Conservation (phyloP, 2,329 filamentous ascomycete species). For the Colletotrichum sp. region DNA sequence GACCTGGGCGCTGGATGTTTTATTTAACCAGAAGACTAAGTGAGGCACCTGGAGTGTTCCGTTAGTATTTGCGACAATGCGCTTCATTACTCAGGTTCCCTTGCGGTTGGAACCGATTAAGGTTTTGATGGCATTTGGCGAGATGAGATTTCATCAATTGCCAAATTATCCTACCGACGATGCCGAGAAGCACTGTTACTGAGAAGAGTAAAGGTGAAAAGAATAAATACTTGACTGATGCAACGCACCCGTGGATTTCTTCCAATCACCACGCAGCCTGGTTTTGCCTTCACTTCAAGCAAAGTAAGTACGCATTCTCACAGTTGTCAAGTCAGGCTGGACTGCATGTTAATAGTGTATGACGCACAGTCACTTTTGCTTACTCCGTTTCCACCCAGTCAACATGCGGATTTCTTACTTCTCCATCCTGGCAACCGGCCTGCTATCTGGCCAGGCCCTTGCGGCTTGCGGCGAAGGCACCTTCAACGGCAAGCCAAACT, state of each 20-base stretch:
- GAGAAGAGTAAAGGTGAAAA: rapidly evolving
- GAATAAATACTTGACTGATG: not conserved
- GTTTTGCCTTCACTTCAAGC: not conserved
- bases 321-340: too few relatives aligned
- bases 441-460: not conserved
- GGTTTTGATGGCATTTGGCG: not conserved
- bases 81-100: not conserved
- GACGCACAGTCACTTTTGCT: too few relatives aligned
- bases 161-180: not conserved
- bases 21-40: not conserved
- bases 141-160: not conserved
- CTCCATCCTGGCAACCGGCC: rapidly evolving
- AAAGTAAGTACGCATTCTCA: too few relatives aligned
- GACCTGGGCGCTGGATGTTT: not conserved
- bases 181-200: not conserved
- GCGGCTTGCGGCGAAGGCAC: not conserved
- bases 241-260: rapidly evolving
- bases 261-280: not conserved
- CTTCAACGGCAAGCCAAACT: not conserved
- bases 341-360: rapidly evolving
- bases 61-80: not conserved
- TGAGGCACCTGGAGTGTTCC: not conserved
- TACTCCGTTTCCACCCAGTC: not conserved
- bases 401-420: not conserved
- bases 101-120: not conserved